A percentile compares a stretch with the other conserved stretches of the same genome.
phyloP scores from a whole-genome alignment of 2,329 filamentous ascomycete genomes.

The Acrodontium crateriforme region DNA sequence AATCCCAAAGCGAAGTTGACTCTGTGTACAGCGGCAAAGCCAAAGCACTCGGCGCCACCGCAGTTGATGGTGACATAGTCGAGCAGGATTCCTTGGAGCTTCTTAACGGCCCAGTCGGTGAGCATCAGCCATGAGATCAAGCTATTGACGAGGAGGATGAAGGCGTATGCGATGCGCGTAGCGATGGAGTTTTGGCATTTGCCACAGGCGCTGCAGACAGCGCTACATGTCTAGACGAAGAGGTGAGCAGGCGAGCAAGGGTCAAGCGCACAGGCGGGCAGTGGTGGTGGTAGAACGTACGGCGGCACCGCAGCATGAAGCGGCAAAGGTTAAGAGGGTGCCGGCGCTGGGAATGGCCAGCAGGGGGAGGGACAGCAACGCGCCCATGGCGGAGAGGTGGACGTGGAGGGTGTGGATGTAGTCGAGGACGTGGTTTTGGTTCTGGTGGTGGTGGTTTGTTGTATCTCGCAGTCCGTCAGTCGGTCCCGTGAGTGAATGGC shows the following conservation, averaged over 20 bases:
- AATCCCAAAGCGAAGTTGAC: constrained; percentile 96
- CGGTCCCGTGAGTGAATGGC: no score
- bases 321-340: constrained; percentile 62
- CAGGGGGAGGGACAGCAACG: constrained; percentile 76
- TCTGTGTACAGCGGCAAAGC: constrained; percentile 90
- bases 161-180: constrained; percentile 72
- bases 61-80: constrained; percentile 96
- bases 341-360: constrained; percentile 75
- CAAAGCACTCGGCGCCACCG: constrained; percentile 71
- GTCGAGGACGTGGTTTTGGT: background rate
- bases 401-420: background rate
- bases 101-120: constrained; percentile 95
- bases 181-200: constrained; percentile 97
- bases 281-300: constrained; percentile 2
- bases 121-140: constrained; percentile 98
- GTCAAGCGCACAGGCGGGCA: constrained; percentile 26
- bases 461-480: no score
- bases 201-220: constrained; percentile 87
- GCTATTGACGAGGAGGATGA: constrained; percentile 90
- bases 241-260: no score
- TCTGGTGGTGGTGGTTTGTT: no score
- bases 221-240: constrained; percentile 78
- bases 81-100: constrained; percentile 78
- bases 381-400: constrained; percentile 54
- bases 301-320: constrained; percentile 84